Conservation (phyloP, 2,329 filamentous ascomycete genomes). For the Aspergillus amoenus region DNA sequence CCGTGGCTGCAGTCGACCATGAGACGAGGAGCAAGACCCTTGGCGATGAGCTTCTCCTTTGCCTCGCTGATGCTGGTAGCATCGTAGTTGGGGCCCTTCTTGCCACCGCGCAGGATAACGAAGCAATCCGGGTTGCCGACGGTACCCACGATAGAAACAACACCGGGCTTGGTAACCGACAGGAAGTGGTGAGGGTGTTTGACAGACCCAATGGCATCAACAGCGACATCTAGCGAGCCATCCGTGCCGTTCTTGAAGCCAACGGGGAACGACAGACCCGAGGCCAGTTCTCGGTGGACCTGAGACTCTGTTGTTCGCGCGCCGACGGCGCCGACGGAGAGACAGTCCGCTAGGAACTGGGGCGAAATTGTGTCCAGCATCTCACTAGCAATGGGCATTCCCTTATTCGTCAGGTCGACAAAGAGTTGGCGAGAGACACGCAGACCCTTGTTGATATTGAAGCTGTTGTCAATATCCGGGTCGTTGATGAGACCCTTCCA, state of each 20-base stretch:
- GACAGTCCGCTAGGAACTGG: conserved; percentile 89
- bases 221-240: conserved; percentile 81
- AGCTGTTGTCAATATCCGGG: conserved; percentile 95
- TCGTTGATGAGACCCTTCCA: conserved; percentile 99
- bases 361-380: conserved; percentile 98
- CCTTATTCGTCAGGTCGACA: conserved; percentile 83
- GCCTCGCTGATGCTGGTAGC: conserved; percentile 78
- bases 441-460: conserved; percentile 98
- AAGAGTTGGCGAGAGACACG: conserved; percentile 85
- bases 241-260: conserved; percentile 99
- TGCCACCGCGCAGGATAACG: conserved; percentile 89
- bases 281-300: conserved; percentile 90
- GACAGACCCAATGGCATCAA: conserved; percentile 93
- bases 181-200: conserved; percentile 94
- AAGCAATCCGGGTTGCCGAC: conserved; percentile 96
- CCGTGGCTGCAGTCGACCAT: conserved; percentile 99
- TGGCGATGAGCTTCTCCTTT: conserved; percentile 73
- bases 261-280: conserved; percentile 92
- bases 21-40: conserved; percentile 71
- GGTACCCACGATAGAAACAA: conserved; percentile 92
- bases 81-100: conserved; percentile 92
- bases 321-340: conserved; percentile 89
- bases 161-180: conserved; percentile 92
- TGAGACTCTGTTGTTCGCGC: conserved; percentile 97
- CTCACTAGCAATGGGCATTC: conserved; percentile 95